Base-by-base conservation (phyloP, 2,329 filamentous ascomycete species). In the Penicillium sp. region DNA sequence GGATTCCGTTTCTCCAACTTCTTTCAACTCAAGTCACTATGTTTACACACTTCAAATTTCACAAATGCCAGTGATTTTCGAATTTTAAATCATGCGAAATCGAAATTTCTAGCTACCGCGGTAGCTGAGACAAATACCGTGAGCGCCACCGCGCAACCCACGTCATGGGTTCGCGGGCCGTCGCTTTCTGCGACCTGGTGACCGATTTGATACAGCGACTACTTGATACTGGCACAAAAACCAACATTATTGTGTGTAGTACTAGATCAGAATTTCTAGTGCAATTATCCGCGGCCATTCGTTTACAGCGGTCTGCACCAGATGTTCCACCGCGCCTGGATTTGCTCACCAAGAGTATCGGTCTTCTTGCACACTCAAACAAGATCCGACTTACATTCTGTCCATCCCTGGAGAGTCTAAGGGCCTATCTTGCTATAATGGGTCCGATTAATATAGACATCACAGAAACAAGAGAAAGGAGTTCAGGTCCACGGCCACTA, bases 361-460 rank as follows among this genome's bases (percentile, higher is more conserved):
- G 87, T 54, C 83, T 91, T 61, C 80, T 93, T 27, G 84, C 88
- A 47, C 82, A 84, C 3, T 88, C 91, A 8, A 84, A 86, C 29
- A 85, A 88, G 66, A 83, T 96, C 61, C 85, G 84, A 54, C 74
- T 93, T 9, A 77, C 85, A 35, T 97, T 96, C 75, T 84, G 86
- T 54, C 86, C 91, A 0, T 91, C 89, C 2, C 82, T 95, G 53
- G 86, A 89, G 23, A 87, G 90, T 72, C 83, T 96, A 7, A 88
- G 91, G 53, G 91, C 91, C 35, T 91, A 88, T 67, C 80, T 97
- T 19, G 80, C 88, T 43, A 80, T 85, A 51, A 82, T 85, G 33
- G 46, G 19, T 26, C 42, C 45, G 13, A 50, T 37, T 29, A 39
- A 26, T 29, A 44, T 7, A 14, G 27, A 8, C 3, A 31, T 25